Conservation (phyloP, 441 rosid species). For the Eugenia klotzschiana region DNA sequence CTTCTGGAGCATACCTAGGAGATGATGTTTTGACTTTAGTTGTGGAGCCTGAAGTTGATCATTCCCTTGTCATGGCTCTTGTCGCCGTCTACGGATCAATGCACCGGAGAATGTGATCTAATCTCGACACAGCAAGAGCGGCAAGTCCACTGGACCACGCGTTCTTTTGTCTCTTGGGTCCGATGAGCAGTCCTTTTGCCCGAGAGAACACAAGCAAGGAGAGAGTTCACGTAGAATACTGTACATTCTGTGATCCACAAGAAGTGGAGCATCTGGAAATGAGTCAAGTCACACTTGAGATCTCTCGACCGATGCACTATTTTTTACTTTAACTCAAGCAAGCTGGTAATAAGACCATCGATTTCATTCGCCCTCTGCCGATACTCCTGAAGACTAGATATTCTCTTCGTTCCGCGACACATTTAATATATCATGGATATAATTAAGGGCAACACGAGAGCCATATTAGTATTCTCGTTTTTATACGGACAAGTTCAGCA, state of each 20-base stretch:
- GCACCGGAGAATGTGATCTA: constrained; percentile 18
- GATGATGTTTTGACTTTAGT: constrained; percentile 54
- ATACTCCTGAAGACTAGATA: background rate
- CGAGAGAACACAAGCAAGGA: background rate
- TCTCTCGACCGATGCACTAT: background rate
- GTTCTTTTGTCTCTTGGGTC: background rate
- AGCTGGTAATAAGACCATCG: background rate
- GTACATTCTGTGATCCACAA: background rate
- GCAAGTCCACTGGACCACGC: background rate
- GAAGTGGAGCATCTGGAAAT: too few species aligned
- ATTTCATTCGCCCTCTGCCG: background rate
- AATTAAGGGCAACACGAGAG: too few species aligned
- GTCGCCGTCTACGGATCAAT: constrained; percentile 55
- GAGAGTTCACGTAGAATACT: background rate
- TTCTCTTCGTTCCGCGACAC: background rate
- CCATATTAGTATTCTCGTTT: too few species aligned
- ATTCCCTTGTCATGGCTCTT: constrained; percentile 39
- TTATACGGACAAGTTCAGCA: background rate
- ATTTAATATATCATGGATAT: too few species aligned
- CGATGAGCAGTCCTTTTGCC: background rate
- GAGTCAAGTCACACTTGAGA: background rate
- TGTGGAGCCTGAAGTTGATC: constrained; percentile 44
- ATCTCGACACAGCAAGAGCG: background rate
- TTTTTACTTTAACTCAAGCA: background rate
- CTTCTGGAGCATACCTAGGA: constrained; percentile 40